Conservation (phyloP, 2,329 filamentous ascomycete species). For the Ustulina deusta region DNA sequence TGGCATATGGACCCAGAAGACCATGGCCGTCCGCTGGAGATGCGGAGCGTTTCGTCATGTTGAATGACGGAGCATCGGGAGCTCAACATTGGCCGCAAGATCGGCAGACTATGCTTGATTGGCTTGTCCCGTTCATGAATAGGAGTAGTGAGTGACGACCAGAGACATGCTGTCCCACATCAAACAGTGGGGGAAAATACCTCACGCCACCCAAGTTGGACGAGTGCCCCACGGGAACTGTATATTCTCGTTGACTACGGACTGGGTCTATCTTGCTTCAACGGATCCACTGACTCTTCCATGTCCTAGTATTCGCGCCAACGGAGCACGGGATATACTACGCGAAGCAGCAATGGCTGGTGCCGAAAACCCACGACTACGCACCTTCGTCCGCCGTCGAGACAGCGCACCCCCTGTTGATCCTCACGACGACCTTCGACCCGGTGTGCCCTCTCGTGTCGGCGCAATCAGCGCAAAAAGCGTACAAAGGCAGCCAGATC, state of each 20-base stretch:
- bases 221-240: no score
- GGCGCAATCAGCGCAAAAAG: slow-evolving; percentile 53
- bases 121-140: slow-evolving; percentile 52
- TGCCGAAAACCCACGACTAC: slow-evolving; percentile 49
- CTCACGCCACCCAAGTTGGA: neutral
- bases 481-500: slow-evolving; percentile 54
- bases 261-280: neutral
- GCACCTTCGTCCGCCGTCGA: slow-evolving; percentile 49
- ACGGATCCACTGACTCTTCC: neutral
- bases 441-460: slow-evolving; percentile 66
- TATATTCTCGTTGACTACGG: no score
- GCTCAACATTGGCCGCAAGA: slow-evolving; percentile 52
- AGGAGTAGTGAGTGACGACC: slow-evolving; percentile 36
- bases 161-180: no score
- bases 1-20: slow-evolving; percentile 50
- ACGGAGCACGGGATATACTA: slow-evolving; percentile 47
- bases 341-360: slow-evolving; percentile 49
- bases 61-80: slow-evolving; percentile 52
- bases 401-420: slow-evolving; percentile 64
- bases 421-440: slow-evolving; percentile 67
- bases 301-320: slow-evolving; percentile 45
- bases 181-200: neutral
- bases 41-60: slow-evolving; percentile 46
- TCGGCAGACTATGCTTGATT: slow-evolving; percentile 51
- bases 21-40: slow-evolving; percentile 45